phyloP scores from a whole-genome alignment of 768 basidiomycete genomes.

The Suillus variegatus region DNA sequence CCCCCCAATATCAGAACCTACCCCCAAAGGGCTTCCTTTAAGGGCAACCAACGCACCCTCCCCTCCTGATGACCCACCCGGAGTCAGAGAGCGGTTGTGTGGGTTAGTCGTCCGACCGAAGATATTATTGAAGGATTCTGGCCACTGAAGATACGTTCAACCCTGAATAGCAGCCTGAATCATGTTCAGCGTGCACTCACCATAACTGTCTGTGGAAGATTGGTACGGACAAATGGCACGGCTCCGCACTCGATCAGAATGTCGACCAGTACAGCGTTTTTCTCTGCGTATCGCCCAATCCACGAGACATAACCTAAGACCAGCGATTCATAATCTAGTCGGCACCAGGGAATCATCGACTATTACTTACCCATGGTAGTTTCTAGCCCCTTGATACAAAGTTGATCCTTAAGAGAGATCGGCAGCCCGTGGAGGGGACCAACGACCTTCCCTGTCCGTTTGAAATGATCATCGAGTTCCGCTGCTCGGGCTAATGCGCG shows the following conservation, averaged over 20 bases:
- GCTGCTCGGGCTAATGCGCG: slow-evolving; percentile 63
- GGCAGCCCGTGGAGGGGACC: slow-evolving; percentile 80
- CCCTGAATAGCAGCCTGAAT: background rate
- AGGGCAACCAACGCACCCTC: slow-evolving; percentile 73
- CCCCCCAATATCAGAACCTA: slow-evolving; percentile 85
- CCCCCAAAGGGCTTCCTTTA: slow-evolving; percentile 52
- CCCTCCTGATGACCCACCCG: slow-evolving; percentile 84
- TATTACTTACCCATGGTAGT: slow-evolving; percentile 50
- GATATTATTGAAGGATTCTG: slow-evolving; percentile 76
- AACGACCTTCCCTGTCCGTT: slow-evolving; percentile 59
- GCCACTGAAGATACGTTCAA: slow-evolving; percentile 48
- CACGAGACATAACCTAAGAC: slow-evolving; percentile 61
- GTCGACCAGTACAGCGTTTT: slow-evolving; percentile 63
- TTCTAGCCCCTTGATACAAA: slow-evolving; percentile 67
- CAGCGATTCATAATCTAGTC: background rate
- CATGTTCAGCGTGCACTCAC: slow-evolving; percentile 33
- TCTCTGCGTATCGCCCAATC: slow-evolving; percentile 59
- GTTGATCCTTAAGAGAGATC: slow-evolving; percentile 74
- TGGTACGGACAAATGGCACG: slow-evolving; percentile 70
- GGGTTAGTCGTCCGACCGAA: slow-evolving; percentile 83
- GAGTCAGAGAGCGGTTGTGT: slow-evolving; percentile 67
- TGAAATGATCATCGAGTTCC: slow-evolving; percentile 64
- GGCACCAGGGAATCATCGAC: background rate
- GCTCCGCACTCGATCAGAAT: slow-evolving; percentile 68
- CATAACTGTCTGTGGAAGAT: slow-evolving; percentile 79